phyloP scores from a whole-genome alignment of 352 stramenopile genomes.

The Globisporangium ultimum region DNA sequence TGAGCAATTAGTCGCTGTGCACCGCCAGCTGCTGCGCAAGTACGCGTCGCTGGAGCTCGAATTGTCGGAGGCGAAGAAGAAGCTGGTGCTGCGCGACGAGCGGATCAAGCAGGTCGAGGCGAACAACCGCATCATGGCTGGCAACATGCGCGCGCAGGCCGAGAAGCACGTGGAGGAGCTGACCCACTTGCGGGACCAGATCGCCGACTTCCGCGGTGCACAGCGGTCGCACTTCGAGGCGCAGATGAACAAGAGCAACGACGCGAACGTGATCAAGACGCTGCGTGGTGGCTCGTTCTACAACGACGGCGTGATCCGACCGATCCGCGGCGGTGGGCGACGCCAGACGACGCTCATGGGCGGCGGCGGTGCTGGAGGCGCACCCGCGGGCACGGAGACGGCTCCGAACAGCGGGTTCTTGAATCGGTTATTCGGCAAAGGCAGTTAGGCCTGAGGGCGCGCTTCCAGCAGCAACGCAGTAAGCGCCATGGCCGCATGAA shows the following conservation, averaged over 20 bases:
- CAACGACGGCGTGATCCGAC: slow-evolving; percentile 61
- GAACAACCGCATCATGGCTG: slow-evolving; percentile 85
- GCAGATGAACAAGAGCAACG: slow-evolving; percentile 47
- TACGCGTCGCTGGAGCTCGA: slow-evolving; percentile 88
- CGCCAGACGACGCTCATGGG: slow-evolving; percentile 43
- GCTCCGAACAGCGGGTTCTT: slow-evolving; percentile 32
- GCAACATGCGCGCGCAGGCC: slow-evolving; percentile 86
- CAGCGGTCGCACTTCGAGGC: slow-evolving; percentile 77
- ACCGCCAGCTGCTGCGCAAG: slow-evolving; percentile 88
- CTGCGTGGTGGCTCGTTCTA: slow-evolving; percentile 67
- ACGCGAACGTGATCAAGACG: slow-evolving; percentile 54
- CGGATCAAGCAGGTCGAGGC: slow-evolving; percentile 88
- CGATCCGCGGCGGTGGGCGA: slow-evolving; percentile 67
- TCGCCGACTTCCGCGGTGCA: slow-evolving; percentile 74
- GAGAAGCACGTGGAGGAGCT: slow-evolving; percentile 89
- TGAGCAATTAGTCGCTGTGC: slow-evolving; percentile 88
- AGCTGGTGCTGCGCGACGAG: slow-evolving; percentile 85
- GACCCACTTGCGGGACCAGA: slow-evolving; percentile 80
- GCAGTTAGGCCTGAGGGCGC: background rate
- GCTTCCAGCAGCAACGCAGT: no score
- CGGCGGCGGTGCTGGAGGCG: slow-evolving; percentile 13
- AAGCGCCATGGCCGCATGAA: no score
- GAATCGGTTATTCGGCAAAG: slow-evolving; percentile 52
- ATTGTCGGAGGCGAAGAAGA: slow-evolving; percentile 86
- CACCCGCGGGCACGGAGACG: slow-evolving; percentile 1